phyloP scores from a whole-genome alignment of 805 yeast genomes.

The Yamadazyma akitaensis region DNA sequence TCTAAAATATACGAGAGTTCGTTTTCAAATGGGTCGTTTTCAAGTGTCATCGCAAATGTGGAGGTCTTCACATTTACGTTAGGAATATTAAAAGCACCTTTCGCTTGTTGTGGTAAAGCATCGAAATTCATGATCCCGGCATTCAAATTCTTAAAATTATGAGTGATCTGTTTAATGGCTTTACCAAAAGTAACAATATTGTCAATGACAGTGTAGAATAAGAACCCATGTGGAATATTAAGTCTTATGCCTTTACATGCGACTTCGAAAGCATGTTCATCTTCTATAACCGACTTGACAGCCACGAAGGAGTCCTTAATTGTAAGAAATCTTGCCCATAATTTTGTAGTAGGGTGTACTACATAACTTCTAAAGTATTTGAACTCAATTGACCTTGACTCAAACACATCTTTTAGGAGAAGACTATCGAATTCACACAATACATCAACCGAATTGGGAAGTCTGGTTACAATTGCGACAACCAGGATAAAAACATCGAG shows the following conservation, averaged over 20 bases:
- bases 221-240: slow-evolving; percentile 67
- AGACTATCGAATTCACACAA: slow-evolving; percentile 44
- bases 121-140: slow-evolving; percentile 25
- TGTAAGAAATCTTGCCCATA: slow-evolving; percentile 39
- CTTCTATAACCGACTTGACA: slow-evolving; percentile 14
- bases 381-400: slow-evolving; percentile 28
- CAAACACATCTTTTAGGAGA: slow-evolving; percentile 21
- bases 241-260: slow-evolving; percentile 42
- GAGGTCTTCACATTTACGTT: slow-evolving; percentile 52
- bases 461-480: slow-evolving; percentile 36
- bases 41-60: slow-evolving; percentile 61
- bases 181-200: slow-evolving; percentile 67
- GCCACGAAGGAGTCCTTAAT: slow-evolving; percentile 21
- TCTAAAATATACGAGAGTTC: slow-evolving; percentile 63
- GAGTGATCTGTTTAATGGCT: slow-evolving; percentile 56
- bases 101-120: slow-evolving; percentile 32
- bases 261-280: slow-evolving; percentile 19
- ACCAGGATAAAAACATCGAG: slow-evolving; percentile 31
- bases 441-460: slow-evolving; percentile 47
- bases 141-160: slow-evolving; percentile 40
- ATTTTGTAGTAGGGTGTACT: slow-evolving; percentile 46
- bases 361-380: slow-evolving; percentile 44
- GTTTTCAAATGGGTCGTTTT: slow-evolving; percentile 87
- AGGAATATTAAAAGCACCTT: slow-evolving; percentile 50
- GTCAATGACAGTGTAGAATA: slow-evolving; percentile 77